Evolutionary conservation across 2,329 filamentous ascomycete species (phyloP).

Genomic region (Arthrobotrys megalospora): DNA sequence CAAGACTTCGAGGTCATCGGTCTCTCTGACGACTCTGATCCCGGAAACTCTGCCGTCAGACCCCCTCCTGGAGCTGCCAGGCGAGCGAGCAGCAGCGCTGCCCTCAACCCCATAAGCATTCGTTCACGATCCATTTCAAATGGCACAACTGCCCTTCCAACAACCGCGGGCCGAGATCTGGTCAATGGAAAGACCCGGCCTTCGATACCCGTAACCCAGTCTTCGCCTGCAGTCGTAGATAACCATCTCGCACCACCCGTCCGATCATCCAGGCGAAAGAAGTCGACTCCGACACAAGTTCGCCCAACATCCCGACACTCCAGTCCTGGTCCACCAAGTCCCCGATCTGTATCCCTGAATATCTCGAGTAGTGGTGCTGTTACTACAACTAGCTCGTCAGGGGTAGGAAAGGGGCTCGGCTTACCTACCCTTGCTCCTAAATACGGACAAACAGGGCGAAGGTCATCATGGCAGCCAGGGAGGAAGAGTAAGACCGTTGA

Average conservation of each 20-base stretch:
- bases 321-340: constrained; percentile 55
- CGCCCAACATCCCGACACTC: constrained; percentile 57
- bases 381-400: constrained; percentile 22
- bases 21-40: constrained; percentile 53
- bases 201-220: constrained; percentile 39
- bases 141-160: constrained; percentile 30
- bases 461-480: constrained; percentile 77
- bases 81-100: constrained; percentile 33
- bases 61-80: constrained; percentile 57
- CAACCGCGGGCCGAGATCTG: constrained; percentile 41
- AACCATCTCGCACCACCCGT: constrained; percentile 49
- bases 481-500: constrained; percentile 77
- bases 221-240: constrained; percentile 43
- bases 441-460: constrained; percentile 59
- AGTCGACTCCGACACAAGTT: constrained; percentile 51
- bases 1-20: constrained; percentile 59
- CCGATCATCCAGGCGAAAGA: constrained; percentile 52
- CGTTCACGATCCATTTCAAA: constrained; percentile 43
- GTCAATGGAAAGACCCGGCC: constrained; percentile 48
- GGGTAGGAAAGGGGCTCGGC: constrained; percentile 37
- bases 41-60: constrained; percentile 17
- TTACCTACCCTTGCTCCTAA: constrained; percentile 40
- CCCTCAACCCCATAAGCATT: constrained; percentile 45
- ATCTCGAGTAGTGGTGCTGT: constrained; percentile 25
- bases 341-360: constrained; percentile 53